A percentile compares a stretch with the other conserved stretches of the same genome.
Conservation (phyloP, 495 filamentous ascomycete genomes). For the Saxophila tyrrhenica region DNA sequence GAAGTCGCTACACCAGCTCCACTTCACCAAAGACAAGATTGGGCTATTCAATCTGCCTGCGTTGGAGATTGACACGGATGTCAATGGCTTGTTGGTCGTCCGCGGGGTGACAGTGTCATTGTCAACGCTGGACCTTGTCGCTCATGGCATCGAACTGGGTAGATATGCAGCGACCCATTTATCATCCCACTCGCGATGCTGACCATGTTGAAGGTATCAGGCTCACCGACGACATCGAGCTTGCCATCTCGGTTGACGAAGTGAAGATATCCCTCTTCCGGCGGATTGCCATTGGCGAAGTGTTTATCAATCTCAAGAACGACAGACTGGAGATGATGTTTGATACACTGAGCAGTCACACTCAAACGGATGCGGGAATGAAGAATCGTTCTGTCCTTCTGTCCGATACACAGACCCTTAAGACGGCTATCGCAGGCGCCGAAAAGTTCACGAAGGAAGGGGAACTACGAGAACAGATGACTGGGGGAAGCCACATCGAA, state of each 20-base stretch:
- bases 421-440: neutral
- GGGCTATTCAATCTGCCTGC: conserved; percentile 33
- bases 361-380: conserved; percentile 6
- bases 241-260: conserved; percentile 28
- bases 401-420: no score
- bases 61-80: conserved; percentile 32
- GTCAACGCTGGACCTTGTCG: conserved; percentile 24
- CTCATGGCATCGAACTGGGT: conserved; percentile 32
- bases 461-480: conserved; percentile 10
- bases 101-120: conserved; percentile 29
- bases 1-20: conserved; percentile 22
- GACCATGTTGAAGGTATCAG: no score
- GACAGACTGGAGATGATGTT: conserved; percentile 32
- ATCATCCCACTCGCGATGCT: no score
- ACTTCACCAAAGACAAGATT: conserved; percentile 33
- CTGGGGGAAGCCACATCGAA: conserved; percentile 20
- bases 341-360: conserved; percentile 18
- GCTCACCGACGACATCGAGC: conserved; percentile 31
- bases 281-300: conserved; percentile 27
- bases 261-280: conserved; percentile 28
- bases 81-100: conserved; percentile 29
- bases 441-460: neutral
- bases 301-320: conserved; percentile 31
- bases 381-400: neutral
- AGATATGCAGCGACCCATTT: no score